Base-by-base conservation (phyloP, 768 basidiomycete species). In the Vishniacozyma victoriae region DNA sequence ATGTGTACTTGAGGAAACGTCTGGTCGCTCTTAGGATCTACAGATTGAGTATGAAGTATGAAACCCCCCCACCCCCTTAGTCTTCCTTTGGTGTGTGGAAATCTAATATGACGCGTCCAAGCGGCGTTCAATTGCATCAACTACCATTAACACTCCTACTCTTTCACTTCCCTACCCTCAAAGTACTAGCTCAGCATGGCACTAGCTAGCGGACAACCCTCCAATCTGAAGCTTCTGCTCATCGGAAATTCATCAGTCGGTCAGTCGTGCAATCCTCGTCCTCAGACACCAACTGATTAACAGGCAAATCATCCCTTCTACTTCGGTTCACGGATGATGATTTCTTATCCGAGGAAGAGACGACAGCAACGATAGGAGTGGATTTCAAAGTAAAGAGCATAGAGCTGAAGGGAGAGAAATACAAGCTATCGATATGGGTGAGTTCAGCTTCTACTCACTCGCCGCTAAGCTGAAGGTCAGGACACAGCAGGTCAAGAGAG, bases 401-500 rank as follows among this genome's bases (percentile, higher is more conserved):
- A 35, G 63, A 67, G 39, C 39, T 70, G 1, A 59, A 67, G n/a
- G 72, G 64, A 22, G 48, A 57, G 37, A 59, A 59, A 33, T 74
- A 73, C 57, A 97, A 96, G 74, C 76, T 99, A 15, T 90, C 86
- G 47, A 93, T 97, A 72, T 99, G 95, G 95, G 92, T 93, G 60
- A 53, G 84, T 52, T 15, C 5, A 33, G 29, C 29, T 26, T 22
- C 26, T 40, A 14, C 41, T 5, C 29, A 0, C 35, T 29, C 37
- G 42, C 25, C 20, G 6, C 41, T 9, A 11, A 31, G 41, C 15
- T 29, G 18, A 9, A 15, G 14, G 13, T n/a, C 59, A 91, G 89
- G 89, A 95, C 61, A 93, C 90, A 0, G 89, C 91, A 41, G 93
- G 95, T 0, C 93, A 97, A 71, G 95, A 99, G 73, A 82, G 93